Base-by-base conservation (phyloP, 495 filamentous ascomycete species). In the Xylaria nigripes region DNA sequence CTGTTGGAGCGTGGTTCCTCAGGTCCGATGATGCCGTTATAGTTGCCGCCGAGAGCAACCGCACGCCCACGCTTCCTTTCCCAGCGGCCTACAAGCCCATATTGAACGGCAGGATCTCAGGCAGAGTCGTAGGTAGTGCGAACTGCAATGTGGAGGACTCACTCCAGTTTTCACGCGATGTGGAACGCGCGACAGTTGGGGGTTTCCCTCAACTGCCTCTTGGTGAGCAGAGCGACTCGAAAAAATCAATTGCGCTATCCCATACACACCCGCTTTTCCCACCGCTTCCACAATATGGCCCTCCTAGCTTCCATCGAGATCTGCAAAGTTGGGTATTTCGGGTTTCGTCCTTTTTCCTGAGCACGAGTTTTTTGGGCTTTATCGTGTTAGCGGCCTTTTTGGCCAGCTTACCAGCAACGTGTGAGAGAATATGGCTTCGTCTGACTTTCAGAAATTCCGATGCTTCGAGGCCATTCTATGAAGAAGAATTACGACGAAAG, bases 231-330 rank as follows among this genome's bases (percentile, higher is more conserved):
- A 45, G 70, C 15, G 69, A 65, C 6, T 73, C 68, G 10, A 42
- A 45, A 0, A 34, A 18, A 23, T 50, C 53, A 1, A 75, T 76
- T 62, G 82, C 83, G 0, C 79, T 84, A 1, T 78, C 81, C 3
- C 73, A 79, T 61, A 89, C 84, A 6, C 84, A 95, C 62, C 90
- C 91, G 7, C 69, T 96, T 1, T 97, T 97, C 61, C 92, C 92
- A 10, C 86, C 89, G 8, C 68, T 97, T 13, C 91, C 91, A 0
- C 70, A 88, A 2, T 96, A 96, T 57, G 87, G 86, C 0, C 84
- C 90, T 0, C 84, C 90, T 0, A 82, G 86, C 2, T 21, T 76
- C 2, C 51, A 85, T 23, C 71, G 84, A 36, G 74, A 80, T 30
- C 23, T 90, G n/a, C 85, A 89, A 54, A 86, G 77, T 63, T 68